Evolutionary conservation across 345 rosid genomes (phyloP), one percentile per base, ranked within the genome.

Genomic region (Carallia brachiata): DNA sequence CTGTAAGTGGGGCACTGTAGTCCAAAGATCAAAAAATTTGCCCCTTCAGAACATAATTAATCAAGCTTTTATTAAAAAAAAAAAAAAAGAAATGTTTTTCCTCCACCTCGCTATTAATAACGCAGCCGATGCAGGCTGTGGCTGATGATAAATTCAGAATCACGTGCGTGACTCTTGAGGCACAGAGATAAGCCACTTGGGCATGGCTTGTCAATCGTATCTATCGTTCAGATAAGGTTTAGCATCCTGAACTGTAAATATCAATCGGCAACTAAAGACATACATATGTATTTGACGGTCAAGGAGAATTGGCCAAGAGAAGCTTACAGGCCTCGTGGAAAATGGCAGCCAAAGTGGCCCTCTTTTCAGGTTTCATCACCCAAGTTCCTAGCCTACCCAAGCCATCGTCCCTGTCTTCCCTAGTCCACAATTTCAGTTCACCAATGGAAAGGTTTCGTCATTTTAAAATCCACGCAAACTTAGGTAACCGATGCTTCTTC

Each of bases 381-480:
- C 83, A 59, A 28, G 18, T 60, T 61, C 69, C 78, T 17, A 55
- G 73, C 64, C 73, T 69, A 2, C 53, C 69, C 63, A 79, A 72
- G 15, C 10, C 48, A 40, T 40, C 75, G 55, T 74, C 80, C n/a
- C 73, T 69, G 32, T 63, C 71, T 63, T 65, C 71, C 67, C 60
- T 77, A 55, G 69, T 60, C 67, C 69, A 31, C 57, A 39, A 61
- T 60, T 63, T 70, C 34, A 17, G 54, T 65, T 61, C 84, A 65
- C 54, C 78, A 17, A 70, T 68, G 56, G 64, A 73, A 60, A 70
- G 83, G 52, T 39, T 60, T 73, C 70, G 65, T 23, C 81, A 50
- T 12, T 88, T 88, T 83, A 87, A 77, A 81, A 72, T 87, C 73
- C 84, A 75, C 19, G 96, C 97, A 12, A 78, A 81, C 28, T 70